phyloP scores from a whole-genome alignment of 1,284 basidiomycete genomes.

The Chiua sp. region DNA sequence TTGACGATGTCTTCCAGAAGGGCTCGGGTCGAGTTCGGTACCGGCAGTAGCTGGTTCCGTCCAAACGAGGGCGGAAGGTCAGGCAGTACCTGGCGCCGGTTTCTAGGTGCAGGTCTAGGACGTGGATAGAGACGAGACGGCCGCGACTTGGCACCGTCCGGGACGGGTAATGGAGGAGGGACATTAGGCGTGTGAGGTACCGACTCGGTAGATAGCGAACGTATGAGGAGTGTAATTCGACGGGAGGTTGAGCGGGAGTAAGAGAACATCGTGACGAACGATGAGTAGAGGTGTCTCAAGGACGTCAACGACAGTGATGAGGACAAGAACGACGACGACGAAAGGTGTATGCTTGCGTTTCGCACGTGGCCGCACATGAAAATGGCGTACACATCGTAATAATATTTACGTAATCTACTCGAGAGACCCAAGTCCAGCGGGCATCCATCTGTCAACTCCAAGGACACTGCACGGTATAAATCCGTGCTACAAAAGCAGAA shows the following conservation, averaged over 20 bases:
- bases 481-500: slow-evolving; percentile 4
- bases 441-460: slow-evolving; percentile 3
- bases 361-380: slow-evolving; percentile 18
- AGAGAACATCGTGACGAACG: slow-evolving; percentile 29
- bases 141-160: slow-evolving; percentile 28
- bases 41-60: slow-evolving; percentile 80
- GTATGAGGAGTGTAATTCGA: slow-evolving; percentile 24
- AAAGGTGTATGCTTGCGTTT: background rate
- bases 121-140: slow-evolving; percentile 43
- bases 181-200: slow-evolving; percentile 23
- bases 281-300: slow-evolving; percentile 18
- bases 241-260: slow-evolving; percentile 16
- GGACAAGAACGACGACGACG: slow-evolving; percentile 1
- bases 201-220: slow-evolving; percentile 33
- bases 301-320: slow-evolving; percentile 9
- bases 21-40: slow-evolving; percentile 76
- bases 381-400: slow-evolving; percentile 13
- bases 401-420: slow-evolving; percentile 2
- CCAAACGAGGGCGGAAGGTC: slow-evolving; percentile 75
- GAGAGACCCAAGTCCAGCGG: slow-evolving; percentile 23
- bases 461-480: slow-evolving; percentile 7
- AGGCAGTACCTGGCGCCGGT: slow-evolving; percentile 50
- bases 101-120: slow-evolving; percentile 55
- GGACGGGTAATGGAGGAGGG: slow-evolving; percentile 27
- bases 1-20: slow-evolving; percentile 79